These are phyloP conservation scores for Gypsophila paniculata DNA, from an alignment of 179 eudicot species.

Conservation along the genomic window DNA sequence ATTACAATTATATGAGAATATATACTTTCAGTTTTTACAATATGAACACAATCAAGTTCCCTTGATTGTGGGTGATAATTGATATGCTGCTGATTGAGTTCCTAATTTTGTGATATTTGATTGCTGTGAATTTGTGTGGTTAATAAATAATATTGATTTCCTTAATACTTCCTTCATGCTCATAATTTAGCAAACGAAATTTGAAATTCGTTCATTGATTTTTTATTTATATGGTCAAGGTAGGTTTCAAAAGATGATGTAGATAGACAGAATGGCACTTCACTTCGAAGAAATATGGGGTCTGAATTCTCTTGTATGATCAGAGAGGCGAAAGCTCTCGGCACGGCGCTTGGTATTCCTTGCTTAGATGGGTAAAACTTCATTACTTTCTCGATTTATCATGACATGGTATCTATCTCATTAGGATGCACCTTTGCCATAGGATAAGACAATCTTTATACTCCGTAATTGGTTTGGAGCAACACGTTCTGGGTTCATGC, in stretches of 20 bases:
- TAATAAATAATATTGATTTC: too few species aligned
- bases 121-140: too few species aligned
- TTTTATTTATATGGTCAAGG: constrained; percentile 24
- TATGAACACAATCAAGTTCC: too few species aligned
- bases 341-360: constrained; percentile 75
- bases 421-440: not conserved
- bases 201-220: constrained; percentile 12
- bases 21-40: too few species aligned
- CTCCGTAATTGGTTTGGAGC: too few species aligned
- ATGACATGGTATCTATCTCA: not conserved
- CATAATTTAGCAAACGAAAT: constrained; percentile 1
- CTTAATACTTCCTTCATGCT: not conserved
- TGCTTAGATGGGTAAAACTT: constrained; percentile 78
- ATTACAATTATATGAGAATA: too few species aligned
- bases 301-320: constrained; percentile 89
- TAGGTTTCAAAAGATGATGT: constrained; percentile 55
- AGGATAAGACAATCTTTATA: too few species aligned
- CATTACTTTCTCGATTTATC: constrained; percentile 2
- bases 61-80: too few species aligned
- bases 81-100: too few species aligned
- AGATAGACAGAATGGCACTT: constrained; percentile 35
- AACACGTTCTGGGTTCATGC: too few species aligned
- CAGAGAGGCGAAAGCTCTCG: constrained; percentile 77
- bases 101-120: too few species aligned
- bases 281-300: constrained; percentile 76